These are phyloP conservation scores for Candida maltosa DNA, from an alignment of 805 yeast species.

Conservation along the genomic window DNA sequence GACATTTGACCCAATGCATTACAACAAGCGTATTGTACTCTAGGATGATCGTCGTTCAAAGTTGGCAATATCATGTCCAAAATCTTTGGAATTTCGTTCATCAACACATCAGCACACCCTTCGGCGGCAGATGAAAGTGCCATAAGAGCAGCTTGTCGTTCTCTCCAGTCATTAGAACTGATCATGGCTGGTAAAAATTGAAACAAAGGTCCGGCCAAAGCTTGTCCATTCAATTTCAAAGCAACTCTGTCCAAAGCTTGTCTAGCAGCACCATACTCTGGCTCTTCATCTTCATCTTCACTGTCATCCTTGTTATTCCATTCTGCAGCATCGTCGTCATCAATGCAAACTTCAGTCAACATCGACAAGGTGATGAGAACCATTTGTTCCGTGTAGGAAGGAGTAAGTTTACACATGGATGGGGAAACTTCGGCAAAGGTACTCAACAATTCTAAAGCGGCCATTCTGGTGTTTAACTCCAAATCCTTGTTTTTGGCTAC, in stretches of 20 bases:
- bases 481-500: constrained; percentile 79
- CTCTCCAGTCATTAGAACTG: constrained; percentile 78
- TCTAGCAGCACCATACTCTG: constrained; percentile 86
- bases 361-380: constrained; percentile 72
- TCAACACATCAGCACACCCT: constrained; percentile 89
- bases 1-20: constrained; percentile 96
- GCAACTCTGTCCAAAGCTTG: constrained; percentile 92
- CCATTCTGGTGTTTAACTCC: constrained; percentile 75
- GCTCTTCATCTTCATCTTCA: constrained; percentile 75
- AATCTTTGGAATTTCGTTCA: constrained; percentile 75
- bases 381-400: constrained; percentile 66
- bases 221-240: constrained; percentile 76
- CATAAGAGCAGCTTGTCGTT: constrained; percentile 95
- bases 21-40: constrained; percentile 97
- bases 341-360: constrained; percentile 90
- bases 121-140: constrained; percentile 96
- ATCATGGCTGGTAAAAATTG: constrained; percentile 84
- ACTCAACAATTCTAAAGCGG: constrained; percentile 84
- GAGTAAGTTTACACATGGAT: constrained; percentile 84
- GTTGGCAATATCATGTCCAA: constrained; percentile 83
- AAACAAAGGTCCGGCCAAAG: constrained; percentile 82
- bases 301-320: constrained; percentile 86
- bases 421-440: constrained; percentile 94
- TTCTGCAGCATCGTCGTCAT: constrained; percentile 79
- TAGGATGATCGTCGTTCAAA: constrained; percentile 81